phyloP scores from a whole-genome alignment of 2,329 filamentous ascomycete genomes.

The Akanthomyces lecanii region DNA sequence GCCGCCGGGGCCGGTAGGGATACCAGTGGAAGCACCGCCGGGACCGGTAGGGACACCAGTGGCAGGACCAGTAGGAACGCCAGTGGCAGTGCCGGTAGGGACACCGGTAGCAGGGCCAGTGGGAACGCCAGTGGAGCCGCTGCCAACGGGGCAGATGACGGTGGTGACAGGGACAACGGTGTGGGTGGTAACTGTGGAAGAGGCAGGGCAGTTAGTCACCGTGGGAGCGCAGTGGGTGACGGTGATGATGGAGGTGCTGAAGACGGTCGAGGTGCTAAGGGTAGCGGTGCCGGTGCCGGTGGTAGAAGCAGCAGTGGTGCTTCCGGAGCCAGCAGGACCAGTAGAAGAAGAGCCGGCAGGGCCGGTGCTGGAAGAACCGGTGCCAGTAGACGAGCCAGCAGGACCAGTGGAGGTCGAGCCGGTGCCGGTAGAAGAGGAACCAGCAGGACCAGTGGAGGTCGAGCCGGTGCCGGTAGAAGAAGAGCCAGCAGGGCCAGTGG shows the following conservation, averaged over 20 bases:
- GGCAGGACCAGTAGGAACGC: background rate
- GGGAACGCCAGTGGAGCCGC: background rate
- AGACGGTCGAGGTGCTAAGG: constrained; percentile 9
- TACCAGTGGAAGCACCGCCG: background rate
- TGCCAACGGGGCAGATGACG: background rate
- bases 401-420: no score
- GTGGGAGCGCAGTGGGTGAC: constrained; percentile 12
- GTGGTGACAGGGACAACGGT: constrained; percentile 14
- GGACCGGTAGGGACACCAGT: background rate
- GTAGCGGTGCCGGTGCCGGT: background rate
- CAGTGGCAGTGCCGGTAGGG: background rate
- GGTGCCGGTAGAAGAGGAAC: background rate
- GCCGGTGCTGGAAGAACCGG: background rate
- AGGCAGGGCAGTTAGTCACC: constrained; percentile 15
- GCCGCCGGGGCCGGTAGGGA: background rate
- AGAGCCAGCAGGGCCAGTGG: background rate
- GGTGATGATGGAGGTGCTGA: constrained; percentile 11
- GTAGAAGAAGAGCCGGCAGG: background rate
- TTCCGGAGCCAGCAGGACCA: background rate
- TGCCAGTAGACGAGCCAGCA: background rate
- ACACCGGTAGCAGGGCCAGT: background rate
- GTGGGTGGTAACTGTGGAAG: constrained; percentile 8
- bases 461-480: background rate
- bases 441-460: background rate
- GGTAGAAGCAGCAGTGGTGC: background rate